Evolutionary conservation across 2,329 filamentous ascomycete species (phyloP).

Genomic region (Talaromyces sp.): DNA sequence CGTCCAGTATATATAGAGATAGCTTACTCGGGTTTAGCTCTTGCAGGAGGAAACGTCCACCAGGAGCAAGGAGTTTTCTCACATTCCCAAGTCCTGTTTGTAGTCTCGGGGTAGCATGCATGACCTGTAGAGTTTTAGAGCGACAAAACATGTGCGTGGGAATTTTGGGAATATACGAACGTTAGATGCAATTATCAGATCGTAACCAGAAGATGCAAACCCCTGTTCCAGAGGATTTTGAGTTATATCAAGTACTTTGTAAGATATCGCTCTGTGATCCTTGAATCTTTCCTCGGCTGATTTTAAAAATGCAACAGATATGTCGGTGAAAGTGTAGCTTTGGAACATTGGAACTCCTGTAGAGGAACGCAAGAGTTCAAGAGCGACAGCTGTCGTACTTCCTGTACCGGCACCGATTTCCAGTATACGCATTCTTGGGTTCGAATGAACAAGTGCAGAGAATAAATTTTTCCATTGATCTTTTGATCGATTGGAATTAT

Average conservation of each 20-base stretch:
- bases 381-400: conserved; percentile 6
- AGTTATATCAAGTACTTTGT: conserved; percentile 23
- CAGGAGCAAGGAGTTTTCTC: conserved; percentile 28
- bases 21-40: conserved; percentile 23
- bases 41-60: conserved; percentile 41
- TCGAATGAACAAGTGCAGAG: not conserved
- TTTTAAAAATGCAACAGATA: conserved; percentile 24
- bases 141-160: not conserved
- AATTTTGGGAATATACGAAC: not conserved
- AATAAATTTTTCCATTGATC: not conserved
- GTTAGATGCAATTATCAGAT: conserved; percentile 27
- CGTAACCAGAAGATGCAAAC: conserved; percentile 21
- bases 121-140: conserved; percentile 17
- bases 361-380: not conserved
- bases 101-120: conserved; percentile 25
- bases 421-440: conserved; percentile 13
- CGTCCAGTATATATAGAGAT: not conserved
- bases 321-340: conserved; percentile 24
- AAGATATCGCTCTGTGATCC: conserved; percentile 18
- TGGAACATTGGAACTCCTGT: not conserved
- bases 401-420: conserved; percentile 17
- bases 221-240: conserved; percentile 23
- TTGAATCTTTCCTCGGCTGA: conserved; percentile 19
- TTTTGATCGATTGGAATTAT: not conserved
- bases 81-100: conserved; percentile 20